Percentiles rank a stretch among this genome's conserved stretches.
Evolutionary conservation across 352 stramenopile species (phyloP).

Genomic region (Pythium folliculosum): DNA sequence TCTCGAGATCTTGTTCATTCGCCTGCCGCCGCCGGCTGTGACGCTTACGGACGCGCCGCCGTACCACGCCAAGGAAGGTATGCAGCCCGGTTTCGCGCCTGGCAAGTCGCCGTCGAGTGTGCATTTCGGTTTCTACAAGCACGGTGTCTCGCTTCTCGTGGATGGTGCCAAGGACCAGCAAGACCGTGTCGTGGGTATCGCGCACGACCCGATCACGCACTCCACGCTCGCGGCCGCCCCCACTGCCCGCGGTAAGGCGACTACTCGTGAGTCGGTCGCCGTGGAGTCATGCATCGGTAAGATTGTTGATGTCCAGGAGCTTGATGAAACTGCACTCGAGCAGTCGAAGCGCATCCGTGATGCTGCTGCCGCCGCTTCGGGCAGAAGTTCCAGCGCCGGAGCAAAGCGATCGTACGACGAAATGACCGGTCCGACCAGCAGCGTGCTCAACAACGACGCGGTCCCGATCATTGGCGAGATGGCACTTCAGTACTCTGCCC

Average conservation of each 20-base stretch:
- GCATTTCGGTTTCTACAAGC: constrained; percentile 76
- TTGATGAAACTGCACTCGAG: constrained; percentile 33
- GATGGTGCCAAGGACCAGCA: constrained; percentile 78
- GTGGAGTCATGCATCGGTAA: constrained; percentile 80
- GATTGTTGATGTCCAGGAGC: constrained; percentile 79
- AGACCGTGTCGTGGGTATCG: constrained; percentile 75
- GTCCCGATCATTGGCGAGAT: constrained; percentile 73
- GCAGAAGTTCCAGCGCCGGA: constrained; percentile 24
- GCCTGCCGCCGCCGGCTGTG: constrained; percentile 72
- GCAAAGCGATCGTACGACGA: constrained; percentile 74
- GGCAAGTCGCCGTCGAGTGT: constrained; percentile 81
- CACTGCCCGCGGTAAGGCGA: constrained; percentile 50
- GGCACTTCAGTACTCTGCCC: constrained; percentile 81
- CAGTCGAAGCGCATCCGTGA: constrained; percentile 19
- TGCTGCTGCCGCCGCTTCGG: constrained; percentile 3
- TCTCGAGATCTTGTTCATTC: constrained; percentile 82
- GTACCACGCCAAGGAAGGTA: constrained; percentile 86
- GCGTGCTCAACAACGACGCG: constrained; percentile 23
- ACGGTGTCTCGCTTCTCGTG: constrained; percentile 78
- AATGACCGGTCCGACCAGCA: constrained; percentile 46
- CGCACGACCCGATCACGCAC: constrained; percentile 69
- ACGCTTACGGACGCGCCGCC: constrained; percentile 69
- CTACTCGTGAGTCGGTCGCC: constrained; percentile 76
- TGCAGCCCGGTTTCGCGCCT: constrained; percentile 78
- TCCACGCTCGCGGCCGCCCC: constrained; percentile 57